Conservation (phyloP, 176 grass and related monocot species). For the Urochloa ruziziensis region DNA sequence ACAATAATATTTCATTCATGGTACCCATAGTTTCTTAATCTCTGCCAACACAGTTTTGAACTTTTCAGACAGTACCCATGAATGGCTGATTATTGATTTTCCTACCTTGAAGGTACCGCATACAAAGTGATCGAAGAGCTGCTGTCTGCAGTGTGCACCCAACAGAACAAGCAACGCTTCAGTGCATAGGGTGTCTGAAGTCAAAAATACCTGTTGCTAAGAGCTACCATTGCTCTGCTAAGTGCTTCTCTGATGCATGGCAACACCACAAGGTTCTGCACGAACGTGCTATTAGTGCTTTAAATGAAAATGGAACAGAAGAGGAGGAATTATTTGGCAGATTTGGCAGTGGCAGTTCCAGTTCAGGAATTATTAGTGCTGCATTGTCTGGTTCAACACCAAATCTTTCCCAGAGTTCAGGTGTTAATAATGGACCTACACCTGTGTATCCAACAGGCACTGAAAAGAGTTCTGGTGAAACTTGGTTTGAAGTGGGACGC, state of each 20-base stretch:
- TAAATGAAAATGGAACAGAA: constrained; percentile 72
- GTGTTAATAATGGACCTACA: constrained; percentile 45
- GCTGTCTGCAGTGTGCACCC: constrained; percentile 81
- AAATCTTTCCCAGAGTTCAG: constrained; percentile 41
- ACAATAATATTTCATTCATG: neutral
- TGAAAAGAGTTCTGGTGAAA: constrained; percentile 67
- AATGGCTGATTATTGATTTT: neutral
- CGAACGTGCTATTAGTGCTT: constrained; percentile 63
- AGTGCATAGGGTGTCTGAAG: constrained; percentile 85
- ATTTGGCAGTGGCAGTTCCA: constrained; percentile 40
- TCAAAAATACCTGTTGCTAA: constrained; percentile 80
- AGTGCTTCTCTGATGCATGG: constrained; percentile 85
- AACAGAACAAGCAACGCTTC: constrained; percentile 75
- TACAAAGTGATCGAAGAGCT: constrained; percentile 67
- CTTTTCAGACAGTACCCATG: neutral
- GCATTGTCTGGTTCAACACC: constrained; percentile 43
- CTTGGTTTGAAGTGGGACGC: constrained; percentile 71
- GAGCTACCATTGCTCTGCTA: constrained; percentile 84
- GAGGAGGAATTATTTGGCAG: constrained; percentile 74
- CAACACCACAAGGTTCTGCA: constrained; percentile 76
- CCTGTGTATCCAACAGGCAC: constrained; percentile 40
- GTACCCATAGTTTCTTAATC: neutral
- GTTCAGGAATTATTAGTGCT: constrained; percentile 36
- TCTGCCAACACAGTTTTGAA: neutral
- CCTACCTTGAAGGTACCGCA: constrained; percentile 66